phyloP scores from a whole-genome alignment of 2,329 filamentous ascomycete species.

The Basipetospora chlamydospora region DNA sequence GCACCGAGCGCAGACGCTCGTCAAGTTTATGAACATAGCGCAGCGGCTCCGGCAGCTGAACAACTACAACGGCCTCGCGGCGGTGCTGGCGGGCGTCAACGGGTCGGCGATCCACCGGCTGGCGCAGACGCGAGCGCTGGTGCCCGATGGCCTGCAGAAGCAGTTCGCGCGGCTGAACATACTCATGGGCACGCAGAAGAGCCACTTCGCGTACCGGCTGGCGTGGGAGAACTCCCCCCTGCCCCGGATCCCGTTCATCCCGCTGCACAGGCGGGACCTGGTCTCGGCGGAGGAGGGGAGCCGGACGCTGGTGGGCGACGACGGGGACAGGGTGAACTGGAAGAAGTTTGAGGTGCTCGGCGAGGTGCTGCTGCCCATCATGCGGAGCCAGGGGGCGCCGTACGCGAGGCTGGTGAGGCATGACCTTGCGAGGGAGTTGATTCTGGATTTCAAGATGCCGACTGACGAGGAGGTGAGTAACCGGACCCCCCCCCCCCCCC shows the following conservation, averaged over 20 bases:
- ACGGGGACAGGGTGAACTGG: slow-evolving; percentile 73
- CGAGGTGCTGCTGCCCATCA: slow-evolving; percentile 78
- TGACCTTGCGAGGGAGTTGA: slow-evolving; percentile 56
- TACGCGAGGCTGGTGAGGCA: slow-evolving; percentile 60
- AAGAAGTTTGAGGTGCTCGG: slow-evolving; percentile 95
- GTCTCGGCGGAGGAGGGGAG: slow-evolving; percentile 89
- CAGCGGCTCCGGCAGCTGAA: slow-evolving; percentile 76
- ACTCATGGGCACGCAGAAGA: slow-evolving; percentile 85
- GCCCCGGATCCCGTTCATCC: slow-evolving; percentile 85
- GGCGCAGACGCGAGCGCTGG: slow-evolving; percentile 60
- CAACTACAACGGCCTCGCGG: slow-evolving; percentile 95
- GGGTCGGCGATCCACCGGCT: slow-evolving; percentile 76
- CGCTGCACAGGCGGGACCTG: slow-evolving; percentile 75
- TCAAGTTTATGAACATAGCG: slow-evolving; percentile 91
- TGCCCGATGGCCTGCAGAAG: slow-evolving; percentile 58
- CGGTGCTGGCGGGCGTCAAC: slow-evolving; percentile 84
- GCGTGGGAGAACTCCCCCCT: slow-evolving; percentile 92
- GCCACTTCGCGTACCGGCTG: slow-evolving; percentile 86
- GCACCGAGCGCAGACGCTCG: slow-evolving; percentile 77
- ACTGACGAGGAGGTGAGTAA: slow-evolving; percentile 73
- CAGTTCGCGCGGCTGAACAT: slow-evolving; percentile 80
- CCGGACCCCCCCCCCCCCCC: too few species aligned
- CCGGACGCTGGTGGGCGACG: slow-evolving; percentile 66
- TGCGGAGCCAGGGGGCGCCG: slow-evolving; percentile 76
- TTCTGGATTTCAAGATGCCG: slow-evolving; percentile 68